Conservation (phyloP, 1,284 basidiomycete genomes). For the Ganoderma boninense region DNA sequence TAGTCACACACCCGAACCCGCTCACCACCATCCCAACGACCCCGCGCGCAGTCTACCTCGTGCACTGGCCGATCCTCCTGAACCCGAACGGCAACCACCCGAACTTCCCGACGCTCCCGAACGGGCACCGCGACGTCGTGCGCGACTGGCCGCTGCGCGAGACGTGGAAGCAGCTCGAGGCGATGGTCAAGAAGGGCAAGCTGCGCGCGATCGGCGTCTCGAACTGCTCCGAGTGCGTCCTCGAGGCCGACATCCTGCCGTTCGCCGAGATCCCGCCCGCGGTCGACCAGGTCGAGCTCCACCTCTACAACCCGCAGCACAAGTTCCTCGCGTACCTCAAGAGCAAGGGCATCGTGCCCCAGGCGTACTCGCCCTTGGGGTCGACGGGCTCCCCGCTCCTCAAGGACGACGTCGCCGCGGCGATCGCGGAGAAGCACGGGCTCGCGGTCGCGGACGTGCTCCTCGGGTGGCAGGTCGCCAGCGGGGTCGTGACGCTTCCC, state of each 20-base stretch:
- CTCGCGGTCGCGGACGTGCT: conserved; percentile 70
- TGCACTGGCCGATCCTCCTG: conserved; percentile 87
- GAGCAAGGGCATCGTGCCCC: conserved; percentile 73
- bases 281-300: conserved; percentile 72
- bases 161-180: conserved; percentile 89
- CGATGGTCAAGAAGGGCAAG: conserved; percentile 70
- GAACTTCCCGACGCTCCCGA: conserved; percentile 70
- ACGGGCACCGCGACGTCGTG: conserved; percentile 76
- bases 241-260: conserved; percentile 49
- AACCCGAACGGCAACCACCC: conserved; percentile 80
- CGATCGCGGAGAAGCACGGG: conserved; percentile 69
- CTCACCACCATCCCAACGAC: too few relatives aligned
- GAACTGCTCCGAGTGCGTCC: conserved; percentile 61
- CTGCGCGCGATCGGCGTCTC: conserved; percentile 66
- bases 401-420: conserved; percentile 69
- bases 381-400: conserved; percentile 78
- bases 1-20: not conserved
- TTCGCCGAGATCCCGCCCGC: conserved; percentile 61
- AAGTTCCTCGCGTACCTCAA: conserved; percentile 74
- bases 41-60: conserved; percentile 76
- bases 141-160: conserved; percentile 70
- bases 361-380: conserved; percentile 89
- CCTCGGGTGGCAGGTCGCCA: conserved; percentile 72
- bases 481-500: conserved; percentile 72
- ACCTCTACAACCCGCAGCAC: conserved; percentile 82